Base-by-base conservation (phyloP, 345 rosid species). In the Hirschfeldia incana region DNA sequence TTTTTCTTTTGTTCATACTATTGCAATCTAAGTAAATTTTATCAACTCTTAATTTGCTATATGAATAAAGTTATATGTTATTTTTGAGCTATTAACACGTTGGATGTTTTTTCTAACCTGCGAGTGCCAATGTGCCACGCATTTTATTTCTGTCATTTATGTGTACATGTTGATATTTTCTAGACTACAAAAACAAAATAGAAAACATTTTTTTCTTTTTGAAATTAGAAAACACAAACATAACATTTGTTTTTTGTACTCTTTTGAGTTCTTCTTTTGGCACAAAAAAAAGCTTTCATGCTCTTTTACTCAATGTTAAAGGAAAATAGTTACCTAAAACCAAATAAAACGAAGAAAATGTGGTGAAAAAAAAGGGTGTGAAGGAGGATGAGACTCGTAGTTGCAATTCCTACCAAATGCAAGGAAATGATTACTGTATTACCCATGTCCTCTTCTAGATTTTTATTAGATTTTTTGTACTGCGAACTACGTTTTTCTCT, bases 301-400 rank as follows among this genome's bases (percentile, higher is more conserved):
- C 53, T 77, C 39, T 36, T 33, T 46, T 69, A 69, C 44, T 51
- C 9, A 5, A 39, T 59, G 13, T 33, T 27, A 58, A 15, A 6
- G 39, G 16, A n/a, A 16, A 11, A 10, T 4, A 69, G 17, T 46
- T 21, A 69, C 36, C 36, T 21, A 37, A 36, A 51, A 58, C 28
- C 46, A 28, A 49, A 70, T 49, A 69, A 15, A 70, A 70, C 3
- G 30, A 32, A 13, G 13, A 21, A 53, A 51, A 34, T 6, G 28
- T 15, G 12, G 8, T n/a, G 12, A 66, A 53, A 1, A 2, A 36
- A 46, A 68, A 68, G 53, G 36, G 36, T 80, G 83, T 74, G 83
- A 63, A 80, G 75, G 83, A 74, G 75, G 67, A 74, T 74, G 83
- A 74, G 75, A 63, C 75, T 74, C 79, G 83, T 80, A 16, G 79